Conservation (phyloP, 1,139 yeast species). For the Kodamaea arcana region DNA sequence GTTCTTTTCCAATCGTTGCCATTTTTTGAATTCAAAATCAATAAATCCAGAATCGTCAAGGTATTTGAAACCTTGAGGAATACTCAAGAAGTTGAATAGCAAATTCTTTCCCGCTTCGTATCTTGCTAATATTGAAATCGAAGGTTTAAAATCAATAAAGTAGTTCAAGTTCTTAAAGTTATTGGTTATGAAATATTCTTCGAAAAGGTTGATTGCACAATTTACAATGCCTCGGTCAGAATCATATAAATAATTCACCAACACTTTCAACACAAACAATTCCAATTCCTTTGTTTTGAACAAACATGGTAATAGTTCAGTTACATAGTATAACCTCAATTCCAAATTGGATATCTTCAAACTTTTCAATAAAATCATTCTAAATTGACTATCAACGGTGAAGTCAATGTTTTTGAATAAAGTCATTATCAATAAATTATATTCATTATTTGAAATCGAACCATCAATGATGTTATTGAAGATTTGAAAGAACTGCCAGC, state of each 20-base stretch:
- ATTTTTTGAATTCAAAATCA: slow-evolving; percentile 27
- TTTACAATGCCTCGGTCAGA: slow-evolving; percentile 53
- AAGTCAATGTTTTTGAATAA: slow-evolving; percentile 63
- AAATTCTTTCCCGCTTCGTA: slow-evolving; percentile 24
- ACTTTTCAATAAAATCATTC: slow-evolving; percentile 63
- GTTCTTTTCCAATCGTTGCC: slow-evolving; percentile 19
- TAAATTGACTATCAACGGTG: slow-evolving; percentile 59
- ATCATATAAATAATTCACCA: slow-evolving; percentile 73
- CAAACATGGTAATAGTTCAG: slow-evolving; percentile 45
- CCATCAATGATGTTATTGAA: slow-evolving; percentile 68
- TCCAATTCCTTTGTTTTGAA: slow-evolving; percentile 30
- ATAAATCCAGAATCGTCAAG: slow-evolving; percentile 33
- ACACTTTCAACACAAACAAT: slow-evolving; percentile 39
- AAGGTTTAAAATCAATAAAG: slow-evolving; percentile 31
- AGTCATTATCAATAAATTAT: slow-evolving; percentile 57
- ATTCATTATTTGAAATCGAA: slow-evolving; percentile 28
- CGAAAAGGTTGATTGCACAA: slow-evolving; percentile 9
- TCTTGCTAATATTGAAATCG: slow-evolving; percentile 24
- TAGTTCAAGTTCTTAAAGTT: slow-evolving; percentile 16
- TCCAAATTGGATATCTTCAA: slow-evolving; percentile 52
- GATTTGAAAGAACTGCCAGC: slow-evolving; percentile 83
- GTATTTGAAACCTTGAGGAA: slow-evolving; percentile 34
- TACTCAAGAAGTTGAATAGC: slow-evolving; percentile 26
- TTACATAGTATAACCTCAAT: slow-evolving; percentile 56
- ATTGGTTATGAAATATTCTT: slow-evolving; percentile 10